A percentile compares a stretch with the other conserved stretches of the same genome.
Conservation (phyloP, 208 protist genomes). For the Leishmania tropica region DNA sequence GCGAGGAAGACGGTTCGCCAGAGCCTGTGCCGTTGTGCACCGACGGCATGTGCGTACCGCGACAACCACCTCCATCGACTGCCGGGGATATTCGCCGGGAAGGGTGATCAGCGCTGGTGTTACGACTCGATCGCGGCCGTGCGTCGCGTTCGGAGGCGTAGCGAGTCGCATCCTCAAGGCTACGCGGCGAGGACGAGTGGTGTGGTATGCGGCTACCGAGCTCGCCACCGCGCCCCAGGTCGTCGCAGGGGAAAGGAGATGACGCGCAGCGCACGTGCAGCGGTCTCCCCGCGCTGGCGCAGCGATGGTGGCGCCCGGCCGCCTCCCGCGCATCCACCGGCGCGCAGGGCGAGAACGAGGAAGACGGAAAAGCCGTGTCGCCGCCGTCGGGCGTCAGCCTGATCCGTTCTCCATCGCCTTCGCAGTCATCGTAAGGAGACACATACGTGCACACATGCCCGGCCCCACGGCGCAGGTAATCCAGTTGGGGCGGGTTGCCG, state of each 20-base stretch:
- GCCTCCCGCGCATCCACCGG: background rate
- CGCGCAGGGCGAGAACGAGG: background rate
- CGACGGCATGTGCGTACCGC: background rate
- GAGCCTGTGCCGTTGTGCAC: background rate
- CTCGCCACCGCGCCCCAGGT: background rate
- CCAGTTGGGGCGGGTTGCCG: background rate
- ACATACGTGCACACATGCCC: background rate
- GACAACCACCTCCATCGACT: background rate
- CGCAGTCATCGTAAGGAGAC: background rate
- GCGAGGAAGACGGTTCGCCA: background rate
- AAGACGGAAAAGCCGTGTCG: background rate
- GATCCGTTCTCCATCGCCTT: background rate
- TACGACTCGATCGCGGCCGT: background rate
- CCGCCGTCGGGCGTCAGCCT: background rate
- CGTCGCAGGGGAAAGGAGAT: background rate
- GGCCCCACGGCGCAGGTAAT: slow-evolving; percentile 21
- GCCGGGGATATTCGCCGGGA: background rate
- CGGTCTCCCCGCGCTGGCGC: background rate
- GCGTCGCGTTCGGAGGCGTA: background rate
- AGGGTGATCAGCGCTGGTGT: background rate
- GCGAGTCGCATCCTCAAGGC: background rate
- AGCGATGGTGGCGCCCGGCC: background rate
- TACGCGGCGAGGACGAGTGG: background rate
- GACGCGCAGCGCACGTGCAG: background rate
- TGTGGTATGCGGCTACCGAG: background rate